Conservation (phyloP, 192 early-diverging fungal species). For the Dispira simplex region DNA sequence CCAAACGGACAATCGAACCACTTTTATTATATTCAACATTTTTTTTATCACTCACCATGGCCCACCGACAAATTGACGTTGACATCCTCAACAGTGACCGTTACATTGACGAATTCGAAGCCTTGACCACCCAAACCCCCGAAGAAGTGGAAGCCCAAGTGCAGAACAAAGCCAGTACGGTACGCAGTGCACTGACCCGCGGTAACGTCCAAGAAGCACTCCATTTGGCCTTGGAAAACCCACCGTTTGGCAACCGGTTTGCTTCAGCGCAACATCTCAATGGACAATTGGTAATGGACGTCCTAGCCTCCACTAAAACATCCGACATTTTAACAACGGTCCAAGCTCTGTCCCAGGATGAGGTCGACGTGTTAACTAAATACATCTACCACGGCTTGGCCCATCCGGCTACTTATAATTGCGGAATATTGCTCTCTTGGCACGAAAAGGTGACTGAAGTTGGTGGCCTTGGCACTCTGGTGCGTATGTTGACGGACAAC, state of each 20-base stretch:
- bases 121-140: conserved; percentile 11
- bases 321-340: conserved; percentile 50
- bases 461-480: conserved; percentile 75
- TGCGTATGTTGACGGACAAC: conserved; percentile 84
- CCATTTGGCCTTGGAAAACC: conserved; percentile 39
- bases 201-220: conserved; percentile 43
- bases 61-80: conserved; percentile 53
- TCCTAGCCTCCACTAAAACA: conserved; percentile 50
- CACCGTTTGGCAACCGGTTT: conserved; percentile 50
- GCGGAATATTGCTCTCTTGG: conserved; percentile 74
- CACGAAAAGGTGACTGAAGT: conserved; percentile 92
- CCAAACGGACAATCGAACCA: not conserved
- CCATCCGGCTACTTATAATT: conserved; percentile 66
- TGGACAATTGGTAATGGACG: conserved; percentile 67
- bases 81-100: conserved; percentile 28
- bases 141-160: conserved; percentile 33
- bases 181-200: conserved; percentile 44
- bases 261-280: conserved; percentile 51
- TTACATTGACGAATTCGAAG: conserved; percentile 13
- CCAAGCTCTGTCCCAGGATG: conserved; percentile 35
- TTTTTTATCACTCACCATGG: conserved; percentile 23
- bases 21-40: not conserved
- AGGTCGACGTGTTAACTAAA: conserved; percentile 74
- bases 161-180: conserved; percentile 36
- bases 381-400: conserved; percentile 89